A percentile compares a stretch with the other conserved stretches of the same genome.
phyloP scores from a whole-genome alignment of 345 rosid species.

The Boechera retrofracta region DNA sequence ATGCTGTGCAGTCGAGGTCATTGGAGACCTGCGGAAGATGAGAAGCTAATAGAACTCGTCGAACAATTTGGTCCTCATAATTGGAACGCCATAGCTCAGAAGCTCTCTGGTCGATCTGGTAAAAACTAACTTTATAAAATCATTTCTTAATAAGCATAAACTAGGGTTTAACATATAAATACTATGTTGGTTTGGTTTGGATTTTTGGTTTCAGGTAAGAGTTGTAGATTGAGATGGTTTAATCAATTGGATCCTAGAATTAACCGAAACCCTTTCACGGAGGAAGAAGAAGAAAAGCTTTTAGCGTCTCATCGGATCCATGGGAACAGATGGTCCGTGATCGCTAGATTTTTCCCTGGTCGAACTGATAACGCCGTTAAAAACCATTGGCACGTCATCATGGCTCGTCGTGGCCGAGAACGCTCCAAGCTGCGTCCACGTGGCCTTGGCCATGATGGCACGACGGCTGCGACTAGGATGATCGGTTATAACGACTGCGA shows the following conservation, averaged over 20 bases:
- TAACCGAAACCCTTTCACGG: constrained; percentile 72
- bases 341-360: constrained; percentile 85
- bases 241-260: constrained; percentile 94
- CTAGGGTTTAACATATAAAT: not conserved
- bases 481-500: constrained; percentile 11
- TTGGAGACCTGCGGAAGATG: constrained; percentile 82
- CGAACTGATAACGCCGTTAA: constrained; percentile 95
- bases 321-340: constrained; percentile 94
- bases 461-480: constrained; percentile 1
- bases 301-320: constrained; percentile 68
- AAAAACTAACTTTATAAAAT: not conserved
- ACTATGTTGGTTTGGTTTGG: not conserved
- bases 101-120: constrained; percentile 95
- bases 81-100: constrained; percentile 91
- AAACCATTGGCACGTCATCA: constrained; percentile 97
- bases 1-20: constrained; percentile 74
- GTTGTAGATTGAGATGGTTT: constrained; percentile 96
- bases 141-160: not conserved
- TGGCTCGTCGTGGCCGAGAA: constrained; percentile 86
- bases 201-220: constrained; percentile 61
- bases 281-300: constrained; percentile 85
- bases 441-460: constrained; percentile 43
- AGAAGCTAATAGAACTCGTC: constrained; percentile 76
- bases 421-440: constrained; percentile 45
- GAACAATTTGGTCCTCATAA: constrained; percentile 87